These are phyloP conservation scores for Fusarium newnesense DNA, from an alignment of 2,329 filamentous ascomycete species.

Conservation along the genomic window DNA sequence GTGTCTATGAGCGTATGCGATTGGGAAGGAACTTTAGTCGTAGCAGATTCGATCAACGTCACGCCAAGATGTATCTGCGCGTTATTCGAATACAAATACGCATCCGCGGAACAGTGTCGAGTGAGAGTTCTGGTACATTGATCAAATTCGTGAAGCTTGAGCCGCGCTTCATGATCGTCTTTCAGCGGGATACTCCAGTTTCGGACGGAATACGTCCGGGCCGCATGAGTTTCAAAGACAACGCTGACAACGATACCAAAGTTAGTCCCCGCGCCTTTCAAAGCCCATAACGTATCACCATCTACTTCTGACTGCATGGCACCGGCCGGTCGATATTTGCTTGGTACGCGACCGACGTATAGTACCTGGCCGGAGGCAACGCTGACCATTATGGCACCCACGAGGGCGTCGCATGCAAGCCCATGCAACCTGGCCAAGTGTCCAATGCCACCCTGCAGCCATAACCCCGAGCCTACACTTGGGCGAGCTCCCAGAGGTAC, in stretches of 20 bases:
- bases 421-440: conserved; percentile 65
- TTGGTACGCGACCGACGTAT: conserved; percentile 63
- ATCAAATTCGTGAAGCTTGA: conserved; percentile 55
- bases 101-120: conserved; percentile 60
- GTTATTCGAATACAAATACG: conserved; percentile 64
- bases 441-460: conserved; percentile 73
- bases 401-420: conserved; percentile 67
- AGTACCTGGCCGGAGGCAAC: conserved; percentile 59
- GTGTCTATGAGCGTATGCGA: conserved; percentile 68
- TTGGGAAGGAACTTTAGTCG: conserved; percentile 59
- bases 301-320: conserved; percentile 58
- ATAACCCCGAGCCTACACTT: conserved; percentile 70
- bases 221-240: conserved; percentile 58
- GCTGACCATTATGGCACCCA: conserved; percentile 68
- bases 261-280: conserved; percentile 69
- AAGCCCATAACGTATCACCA: conserved; percentile 63
- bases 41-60: conserved; percentile 51
- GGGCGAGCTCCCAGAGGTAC: conserved; percentile 70
- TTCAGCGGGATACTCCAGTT: conserved; percentile 54
- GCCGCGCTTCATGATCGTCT: conserved; percentile 41
- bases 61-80: conserved; percentile 61
- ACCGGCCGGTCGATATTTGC: conserved; percentile 52
- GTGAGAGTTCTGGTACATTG: conserved; percentile 51
- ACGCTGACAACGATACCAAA: conserved; percentile 67
- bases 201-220: conserved; percentile 53